A percentile compares a stretch with the other conserved stretches of the same genome.
Conservation (phyloP, 192 early-diverging fungal species). For the Gigaspora rosea region DNA sequence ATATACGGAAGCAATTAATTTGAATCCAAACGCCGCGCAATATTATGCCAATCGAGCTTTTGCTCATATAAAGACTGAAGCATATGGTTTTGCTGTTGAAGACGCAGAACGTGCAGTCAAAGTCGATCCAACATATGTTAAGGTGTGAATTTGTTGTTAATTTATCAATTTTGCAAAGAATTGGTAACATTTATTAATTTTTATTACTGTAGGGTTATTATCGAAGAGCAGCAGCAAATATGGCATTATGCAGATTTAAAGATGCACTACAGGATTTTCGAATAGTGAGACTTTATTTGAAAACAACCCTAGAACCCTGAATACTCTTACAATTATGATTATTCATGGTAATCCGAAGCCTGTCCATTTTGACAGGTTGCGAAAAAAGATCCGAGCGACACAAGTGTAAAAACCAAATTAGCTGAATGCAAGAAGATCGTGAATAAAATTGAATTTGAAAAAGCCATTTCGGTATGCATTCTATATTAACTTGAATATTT, state of each 20-base stretch:
- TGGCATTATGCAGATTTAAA: slow-evolving; percentile 85
- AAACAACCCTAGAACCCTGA: neutral
- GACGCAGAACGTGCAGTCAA: slow-evolving; percentile 74
- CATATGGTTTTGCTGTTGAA: slow-evolving; percentile 76
- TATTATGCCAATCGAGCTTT: slow-evolving; percentile 94
- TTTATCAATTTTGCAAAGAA: neutral
- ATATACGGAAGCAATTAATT: slow-evolving; percentile 86
- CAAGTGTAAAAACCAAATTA: slow-evolving; percentile 77
- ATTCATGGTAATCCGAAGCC: slow-evolving; percentile 27
- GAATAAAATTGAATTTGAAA: slow-evolving; percentile 84
- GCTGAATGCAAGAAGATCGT: slow-evolving; percentile 90
- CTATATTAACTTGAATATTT: neutral
- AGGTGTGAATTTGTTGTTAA: slow-evolving; percentile 33
- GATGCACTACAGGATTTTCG: slow-evolving; percentile 77
- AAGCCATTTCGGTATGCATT: slow-evolving; percentile 78
- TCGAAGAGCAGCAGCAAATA: slow-evolving; percentile 85
- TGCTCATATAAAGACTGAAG: slow-evolving; percentile 82
- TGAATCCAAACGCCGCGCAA: slow-evolving; percentile 79
- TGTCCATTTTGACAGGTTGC: slow-evolving; percentile 52
- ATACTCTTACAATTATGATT: slow-evolving; percentile 3
- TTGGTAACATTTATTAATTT: neutral
- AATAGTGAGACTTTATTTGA: slow-evolving; percentile 43
- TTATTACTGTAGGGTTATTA: slow-evolving; percentile 76
- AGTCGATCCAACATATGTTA: slow-evolving; percentile 68
- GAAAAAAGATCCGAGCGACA: slow-evolving; percentile 77